Base-by-base conservation (phyloP, 352 stramenopile species). In the Pythium biforme region DNA sequence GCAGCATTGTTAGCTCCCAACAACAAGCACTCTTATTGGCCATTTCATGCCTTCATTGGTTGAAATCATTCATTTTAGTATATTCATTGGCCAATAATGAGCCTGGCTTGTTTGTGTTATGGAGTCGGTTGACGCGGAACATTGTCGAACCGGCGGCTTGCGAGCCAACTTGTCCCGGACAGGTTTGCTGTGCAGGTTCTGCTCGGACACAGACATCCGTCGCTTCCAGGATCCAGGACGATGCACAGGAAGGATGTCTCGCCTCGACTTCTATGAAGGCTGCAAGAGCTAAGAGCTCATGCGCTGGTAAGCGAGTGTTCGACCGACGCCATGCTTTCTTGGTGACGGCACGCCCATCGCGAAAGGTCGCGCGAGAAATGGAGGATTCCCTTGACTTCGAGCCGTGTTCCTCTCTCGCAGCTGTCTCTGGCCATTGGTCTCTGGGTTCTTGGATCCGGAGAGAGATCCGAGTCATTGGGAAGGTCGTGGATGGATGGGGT, bases 401-500 rank as follows among this genome's bases (percentile, higher is more conserved):
- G 8, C 14, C 31, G 31, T 17, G 5, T 41, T 55, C 29, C 20
- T 55, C 49, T 55, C 25, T 55, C 49, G 49, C 49, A 55, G 49
- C 49, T 55, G 49, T 43, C 41, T 37, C 3, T 11, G 31, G 31
- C 31, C 31, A 37, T 11, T 37, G 31, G 31, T 37, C 20, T 51
- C 45, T 51, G 45, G 22, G 45, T 51, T 51, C 20, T 51, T 34
- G 45, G 22, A 25, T 27, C 29, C 45, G 7, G n/a, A 19, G 23
- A 27, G 45, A 50, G 22, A 50, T 11, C 8, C 31, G 31, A 37
- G 31, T 37, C 31, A 37, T 15, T 11, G 31, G 31, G 8, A 33
- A 33, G 29, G 14, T 11, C 31, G 14, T 11, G 41, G n/a, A 48
- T 48, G 23, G 41, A 14, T 47, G 40, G 22, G 31, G 31, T 37